These are phyloP conservation scores for Candida dubliniensis DNA, from an alignment of 1,139 yeast genomes.

Conservation along the genomic window DNA sequence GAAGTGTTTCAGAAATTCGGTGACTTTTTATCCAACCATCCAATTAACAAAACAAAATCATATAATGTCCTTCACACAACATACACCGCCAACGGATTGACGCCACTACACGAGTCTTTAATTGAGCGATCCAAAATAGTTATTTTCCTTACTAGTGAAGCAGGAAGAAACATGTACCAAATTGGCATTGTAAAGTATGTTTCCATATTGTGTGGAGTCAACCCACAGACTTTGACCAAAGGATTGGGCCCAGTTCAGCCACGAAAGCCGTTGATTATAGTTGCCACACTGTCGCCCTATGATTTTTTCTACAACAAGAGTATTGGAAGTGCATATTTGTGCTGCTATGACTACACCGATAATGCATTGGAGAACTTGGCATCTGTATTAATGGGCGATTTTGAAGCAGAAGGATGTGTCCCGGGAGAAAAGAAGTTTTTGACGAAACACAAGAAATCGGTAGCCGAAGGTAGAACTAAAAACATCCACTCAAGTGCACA, in stretches of 20 bases:
- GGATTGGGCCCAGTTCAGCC: conserved; percentile 21
- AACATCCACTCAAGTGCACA: background rate
- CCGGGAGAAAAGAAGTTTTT: conserved; percentile 53
- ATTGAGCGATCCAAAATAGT: conserved; percentile 58
- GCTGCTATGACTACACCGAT: conserved; percentile 61
- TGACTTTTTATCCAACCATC: conserved; percentile 37
- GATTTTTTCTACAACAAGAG: conserved; percentile 58
- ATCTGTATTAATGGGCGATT: conserved; percentile 55
- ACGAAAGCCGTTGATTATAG: conserved; percentile 53
- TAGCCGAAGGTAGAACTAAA: conserved; percentile 15
- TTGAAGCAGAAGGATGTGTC: conserved; percentile 53
- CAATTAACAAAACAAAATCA: conserved; percentile 23
- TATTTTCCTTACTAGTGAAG: conserved; percentile 62
- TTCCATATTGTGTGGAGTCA: conserved; percentile 53
- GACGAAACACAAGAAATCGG: conserved; percentile 24
- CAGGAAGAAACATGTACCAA: conserved; percentile 63
- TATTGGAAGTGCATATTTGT: conserved; percentile 59
- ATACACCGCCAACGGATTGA: conserved; percentile 65
- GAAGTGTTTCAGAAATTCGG: conserved; percentile 58
- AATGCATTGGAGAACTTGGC: conserved; percentile 52
- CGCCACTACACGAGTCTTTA: conserved; percentile 56
- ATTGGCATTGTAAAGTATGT: conserved; percentile 64
- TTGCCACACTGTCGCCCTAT: conserved; percentile 68
- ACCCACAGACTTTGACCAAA: conserved; percentile 35
- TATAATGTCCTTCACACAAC: conserved; percentile 61